Percentiles rank a stretch among this genome's conserved stretches.
phyloP scores from a whole-genome alignment of 2,329 filamentous ascomycete species.

The Aspergillus bombycis region DNA sequence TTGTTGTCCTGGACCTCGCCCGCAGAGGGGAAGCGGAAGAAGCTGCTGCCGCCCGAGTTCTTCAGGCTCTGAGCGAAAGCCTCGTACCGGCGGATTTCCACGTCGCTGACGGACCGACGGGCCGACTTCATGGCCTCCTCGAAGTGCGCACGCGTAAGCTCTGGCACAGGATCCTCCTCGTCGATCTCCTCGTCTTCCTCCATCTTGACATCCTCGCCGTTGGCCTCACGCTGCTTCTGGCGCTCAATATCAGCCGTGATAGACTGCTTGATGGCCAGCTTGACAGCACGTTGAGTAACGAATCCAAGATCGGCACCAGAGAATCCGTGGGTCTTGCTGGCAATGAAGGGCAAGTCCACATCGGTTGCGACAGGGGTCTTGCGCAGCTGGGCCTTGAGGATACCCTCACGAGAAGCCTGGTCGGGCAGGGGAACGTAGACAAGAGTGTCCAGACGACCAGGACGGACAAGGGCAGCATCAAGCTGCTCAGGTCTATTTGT shows the following conservation, averaged over 20 bases:
- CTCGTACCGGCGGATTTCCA: constrained; percentile 97
- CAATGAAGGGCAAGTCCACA: constrained; percentile 88
- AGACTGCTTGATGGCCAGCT: constrained; percentile 98
- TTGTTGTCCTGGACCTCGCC: constrained; percentile 59
- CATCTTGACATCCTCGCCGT: constrained; percentile 75
- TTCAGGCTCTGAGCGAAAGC: constrained; percentile 99
- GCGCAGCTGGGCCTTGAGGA: constrained; percentile 93
- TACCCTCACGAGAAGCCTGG: constrained; percentile 82
- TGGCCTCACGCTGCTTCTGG: constrained; percentile 82
- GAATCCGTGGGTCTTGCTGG: constrained; percentile 96
- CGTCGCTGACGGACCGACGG: constrained; percentile 89
- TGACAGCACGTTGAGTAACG: constrained; percentile 97
- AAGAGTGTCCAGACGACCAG: constrained; percentile 95
- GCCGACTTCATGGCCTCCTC: constrained; percentile 98
- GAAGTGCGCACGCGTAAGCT: constrained; percentile 95
- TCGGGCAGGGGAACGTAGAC: constrained; percentile 98
- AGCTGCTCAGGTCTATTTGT: constrained; percentile 99
- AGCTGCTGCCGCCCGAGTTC: constrained; percentile 91
- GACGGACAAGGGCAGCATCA: constrained; percentile 95
- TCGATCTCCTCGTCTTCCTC: constrained; percentile 63
- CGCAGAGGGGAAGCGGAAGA: constrained; percentile 89
- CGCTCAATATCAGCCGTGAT: constrained; percentile 88
- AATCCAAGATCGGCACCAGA: constrained; percentile 99
- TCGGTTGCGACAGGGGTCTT: constrained; percentile 92
- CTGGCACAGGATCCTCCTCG: constrained; percentile 87